Evolutionary conservation across 2,329 filamentous ascomycete species (phyloP).

Genomic region (Aspergillus brasiliensis): DNA sequence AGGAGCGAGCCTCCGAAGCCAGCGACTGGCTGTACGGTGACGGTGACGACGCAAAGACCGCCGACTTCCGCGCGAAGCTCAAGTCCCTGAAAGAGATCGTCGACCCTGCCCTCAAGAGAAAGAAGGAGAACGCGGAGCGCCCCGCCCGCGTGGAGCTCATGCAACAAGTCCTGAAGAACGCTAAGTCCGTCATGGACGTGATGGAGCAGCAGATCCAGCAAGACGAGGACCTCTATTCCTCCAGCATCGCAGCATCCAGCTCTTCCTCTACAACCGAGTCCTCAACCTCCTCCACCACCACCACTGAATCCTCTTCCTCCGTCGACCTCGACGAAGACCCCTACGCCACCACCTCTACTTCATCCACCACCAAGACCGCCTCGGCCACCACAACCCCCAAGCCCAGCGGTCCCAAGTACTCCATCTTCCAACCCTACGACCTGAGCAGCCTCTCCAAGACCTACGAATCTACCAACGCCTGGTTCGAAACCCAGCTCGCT

Average conservation of each 20-base stretch:
- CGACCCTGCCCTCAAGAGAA: constrained; percentile 73
- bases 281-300: constrained; percentile 49
- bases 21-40: constrained; percentile 93
- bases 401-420: constrained; percentile 57
- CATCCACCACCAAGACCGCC: constrained; percentile 35
- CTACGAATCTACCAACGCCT: constrained; percentile 65
- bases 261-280: constrained; percentile 40
- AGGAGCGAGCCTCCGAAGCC: constrained; percentile 66
- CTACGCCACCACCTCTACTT: constrained; percentile 43
- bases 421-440: constrained; percentile 73
- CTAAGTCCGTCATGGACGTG: constrained; percentile 68
- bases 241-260: constrained; percentile 54
- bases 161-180: constrained; percentile 70
- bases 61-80: constrained; percentile 74
- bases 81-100: constrained; percentile 77
- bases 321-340: constrained; percentile 77
- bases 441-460: constrained; percentile 65
- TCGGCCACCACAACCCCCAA: constrained; percentile 38
- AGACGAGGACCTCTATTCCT: constrained; percentile 62
- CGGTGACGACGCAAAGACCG: constrained; percentile 72
- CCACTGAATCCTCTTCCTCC: constrained; percentile 47
- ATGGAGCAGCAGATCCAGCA: constrained; percentile 74
- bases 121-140: constrained; percentile 70
- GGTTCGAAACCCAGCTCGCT: constrained; percentile 72
- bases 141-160: constrained; percentile 70